Percentiles rank a stretch among this genome's conserved stretches.
Conservation (phyloP, 2,329 filamentous ascomycete species). For the Ophioceras dolichostomum region DNA sequence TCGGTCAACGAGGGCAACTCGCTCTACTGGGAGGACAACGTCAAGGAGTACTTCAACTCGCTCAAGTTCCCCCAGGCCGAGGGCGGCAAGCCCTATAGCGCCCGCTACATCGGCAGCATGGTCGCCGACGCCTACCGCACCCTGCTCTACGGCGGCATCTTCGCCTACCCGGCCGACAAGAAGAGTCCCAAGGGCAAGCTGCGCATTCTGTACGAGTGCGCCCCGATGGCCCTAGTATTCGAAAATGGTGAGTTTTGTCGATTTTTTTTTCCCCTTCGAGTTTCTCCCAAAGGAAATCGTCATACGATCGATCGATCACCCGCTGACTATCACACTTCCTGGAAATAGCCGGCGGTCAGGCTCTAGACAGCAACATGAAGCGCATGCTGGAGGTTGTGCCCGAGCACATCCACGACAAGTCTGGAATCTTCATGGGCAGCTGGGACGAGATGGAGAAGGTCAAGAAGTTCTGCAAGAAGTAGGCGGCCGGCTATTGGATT, state of each 20-base stretch:
- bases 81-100: conserved; percentile 79
- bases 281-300: background rate
- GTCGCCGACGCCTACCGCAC: conserved; percentile 97
- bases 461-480: conserved; percentile 59
- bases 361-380: conserved; percentile 80
- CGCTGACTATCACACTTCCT: too few relatives aligned
- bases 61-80: conserved; percentile 64
- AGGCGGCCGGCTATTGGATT: too few relatives aligned
- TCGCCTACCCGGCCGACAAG: conserved; percentile 94
- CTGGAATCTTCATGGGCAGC: conserved; percentile 92
- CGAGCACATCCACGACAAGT: conserved; percentile 87
- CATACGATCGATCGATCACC: too few relatives aligned
- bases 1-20: conserved; percentile 98
- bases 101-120: conserved; percentile 96
- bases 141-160: conserved; percentile 88
- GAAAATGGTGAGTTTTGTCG: conserved; percentile 66
- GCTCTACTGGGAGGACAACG: conserved; percentile 84
- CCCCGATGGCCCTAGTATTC: conserved; percentile 97
- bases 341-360: conserved; percentile 83
- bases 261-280: background rate
- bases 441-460: conserved; percentile 94
- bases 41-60: conserved; percentile 78
- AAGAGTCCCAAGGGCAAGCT: conserved; percentile 99
- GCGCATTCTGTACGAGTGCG: conserved; percentile 94
- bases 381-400: conserved; percentile 84